Evolutionary conservation across 1,284 basidiomycete species (phyloP).

Genomic region (Microstroma glucosiphilum): DNA sequence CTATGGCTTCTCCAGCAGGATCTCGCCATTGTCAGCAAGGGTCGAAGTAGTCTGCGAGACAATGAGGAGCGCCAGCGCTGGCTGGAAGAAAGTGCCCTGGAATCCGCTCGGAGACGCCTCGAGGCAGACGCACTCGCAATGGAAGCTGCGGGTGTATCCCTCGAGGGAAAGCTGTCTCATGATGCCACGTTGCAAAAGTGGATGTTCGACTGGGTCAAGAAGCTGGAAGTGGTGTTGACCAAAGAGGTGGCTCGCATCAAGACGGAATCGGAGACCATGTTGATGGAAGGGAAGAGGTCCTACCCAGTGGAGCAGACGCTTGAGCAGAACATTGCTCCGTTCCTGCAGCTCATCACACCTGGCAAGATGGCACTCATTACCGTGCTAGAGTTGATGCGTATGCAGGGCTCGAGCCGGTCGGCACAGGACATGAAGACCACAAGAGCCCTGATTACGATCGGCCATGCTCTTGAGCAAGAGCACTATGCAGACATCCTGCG

Average conservation of each 20-base stretch:
- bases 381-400: conserved; percentile 81
- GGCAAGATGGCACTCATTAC: conserved; percentile 80
- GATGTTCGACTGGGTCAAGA: conserved; percentile 50
- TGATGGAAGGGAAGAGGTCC: conserved; percentile 3
- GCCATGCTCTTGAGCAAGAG: conserved; percentile 77
- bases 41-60: conserved; percentile 28
- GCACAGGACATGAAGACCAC: conserved; percentile 84
- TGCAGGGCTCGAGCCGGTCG: conserved; percentile 71
- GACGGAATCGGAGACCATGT: not conserved
- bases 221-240: conserved; percentile 27
- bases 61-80: conserved; percentile 46
- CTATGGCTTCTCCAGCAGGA: conserved; percentile 38
- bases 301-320: not conserved
- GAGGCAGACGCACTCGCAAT: conserved; percentile 34
- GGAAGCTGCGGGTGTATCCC: conserved; percentile 35
- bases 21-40: conserved; percentile 37
- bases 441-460: conserved; percentile 73
- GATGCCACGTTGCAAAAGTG: conserved; percentile 39
- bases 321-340: conserved; percentile 55
- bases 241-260: conserved; percentile 28
- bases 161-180: conserved; percentile 25
- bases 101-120: conserved; percentile 42
- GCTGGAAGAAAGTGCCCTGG: conserved; percentile 46
- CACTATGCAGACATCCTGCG: conserved; percentile 33
- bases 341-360: conserved; percentile 68